Percentiles rank a stretch among this genome's conserved stretches.
Conservation (phyloP, 345 rosid genomes). For the Pistacia vera region DNA sequence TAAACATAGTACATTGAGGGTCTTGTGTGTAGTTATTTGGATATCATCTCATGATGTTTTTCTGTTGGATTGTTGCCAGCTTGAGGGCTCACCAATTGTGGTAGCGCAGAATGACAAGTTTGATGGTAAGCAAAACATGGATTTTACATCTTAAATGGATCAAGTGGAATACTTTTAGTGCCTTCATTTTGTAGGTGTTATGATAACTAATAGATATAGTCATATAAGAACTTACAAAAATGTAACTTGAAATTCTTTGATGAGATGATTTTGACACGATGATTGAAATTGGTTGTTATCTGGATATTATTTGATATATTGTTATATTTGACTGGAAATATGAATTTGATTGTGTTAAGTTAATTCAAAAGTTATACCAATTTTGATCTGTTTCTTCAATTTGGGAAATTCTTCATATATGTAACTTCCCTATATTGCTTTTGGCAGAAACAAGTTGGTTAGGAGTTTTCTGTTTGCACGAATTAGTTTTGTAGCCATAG, state of each 20-base stretch:
- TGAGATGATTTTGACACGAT: neutral
- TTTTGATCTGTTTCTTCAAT: neutral
- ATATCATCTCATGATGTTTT: slow-evolving; percentile 13
- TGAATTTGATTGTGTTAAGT: neutral
- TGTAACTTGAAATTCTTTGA: neutral
- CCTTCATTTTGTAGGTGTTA: neutral
- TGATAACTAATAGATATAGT: neutral
- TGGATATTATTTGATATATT: neutral
- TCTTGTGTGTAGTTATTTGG: neutral
- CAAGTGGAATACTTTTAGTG: neutral
- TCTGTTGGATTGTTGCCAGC: slow-evolving; percentile 51
- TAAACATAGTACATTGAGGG: neutral
- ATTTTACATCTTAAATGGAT: neutral
- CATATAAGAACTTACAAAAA: neutral
- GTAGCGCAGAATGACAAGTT: slow-evolving; percentile 93
- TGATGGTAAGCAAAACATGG: slow-evolving; percentile 57
- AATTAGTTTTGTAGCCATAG: neutral
- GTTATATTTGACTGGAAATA: neutral
- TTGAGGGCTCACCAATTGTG: slow-evolving; percentile 90
- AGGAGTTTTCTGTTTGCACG: neutral
- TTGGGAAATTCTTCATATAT: neutral
- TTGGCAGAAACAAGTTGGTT: neutral
- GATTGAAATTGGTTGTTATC: neutral
- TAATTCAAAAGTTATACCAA: neutral
- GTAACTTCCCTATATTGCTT: neutral